These are phyloP conservation scores for Rutstroemia sp. DNA, from an alignment of 2,329 filamentous ascomycete species.

Conservation along the genomic window DNA sequence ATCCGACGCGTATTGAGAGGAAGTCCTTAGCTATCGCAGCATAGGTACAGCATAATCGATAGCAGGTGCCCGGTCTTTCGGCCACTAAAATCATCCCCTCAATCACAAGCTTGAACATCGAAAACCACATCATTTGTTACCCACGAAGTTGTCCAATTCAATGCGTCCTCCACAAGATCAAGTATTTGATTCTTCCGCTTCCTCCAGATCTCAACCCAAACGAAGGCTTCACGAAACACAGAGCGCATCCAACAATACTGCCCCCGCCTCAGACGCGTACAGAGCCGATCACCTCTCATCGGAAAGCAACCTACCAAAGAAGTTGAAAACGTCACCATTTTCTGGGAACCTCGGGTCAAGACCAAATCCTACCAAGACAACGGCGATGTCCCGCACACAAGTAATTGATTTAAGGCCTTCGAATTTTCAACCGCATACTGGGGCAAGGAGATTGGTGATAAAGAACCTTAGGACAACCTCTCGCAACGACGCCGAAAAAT, in stretches of 20 bases:
- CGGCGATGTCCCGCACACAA: constrained; percentile 13
- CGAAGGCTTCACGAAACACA: constrained; percentile 18
- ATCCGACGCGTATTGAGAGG: not conserved
- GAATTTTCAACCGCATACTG: constrained; percentile 63
- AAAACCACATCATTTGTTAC: constrained; percentile 18
- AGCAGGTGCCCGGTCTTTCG: not conserved
- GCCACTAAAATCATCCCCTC: constrained; percentile 10
- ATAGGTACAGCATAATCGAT: constrained; percentile 1
- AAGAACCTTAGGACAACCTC: constrained; percentile 73
- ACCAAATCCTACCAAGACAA: constrained; percentile 21
- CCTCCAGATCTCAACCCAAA: constrained; percentile 6
- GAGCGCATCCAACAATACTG: constrained; percentile 5
- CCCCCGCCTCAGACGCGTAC: not conserved
- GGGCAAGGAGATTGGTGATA: constrained; percentile 81
- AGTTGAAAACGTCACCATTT: constrained; percentile 66
- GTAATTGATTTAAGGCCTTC: constrained; percentile 21
- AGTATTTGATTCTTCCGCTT: constrained; percentile 15
- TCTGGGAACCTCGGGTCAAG: constrained; percentile 12
- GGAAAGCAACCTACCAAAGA: constrained; percentile 45
- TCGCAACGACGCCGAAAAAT: constrained; percentile 58
- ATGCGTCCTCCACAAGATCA: constrained; percentile 26
- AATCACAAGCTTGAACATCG: constrained; percentile 4
- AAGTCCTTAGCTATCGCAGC: not conserved
- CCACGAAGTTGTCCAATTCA: constrained; percentile 20
- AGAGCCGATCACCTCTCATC: not conserved